A percentile compares a stretch with the other conserved stretches of the same genome.
Conservation (phyloP, 2,329 filamentous ascomycete species). For the Penicillium sp. region DNA sequence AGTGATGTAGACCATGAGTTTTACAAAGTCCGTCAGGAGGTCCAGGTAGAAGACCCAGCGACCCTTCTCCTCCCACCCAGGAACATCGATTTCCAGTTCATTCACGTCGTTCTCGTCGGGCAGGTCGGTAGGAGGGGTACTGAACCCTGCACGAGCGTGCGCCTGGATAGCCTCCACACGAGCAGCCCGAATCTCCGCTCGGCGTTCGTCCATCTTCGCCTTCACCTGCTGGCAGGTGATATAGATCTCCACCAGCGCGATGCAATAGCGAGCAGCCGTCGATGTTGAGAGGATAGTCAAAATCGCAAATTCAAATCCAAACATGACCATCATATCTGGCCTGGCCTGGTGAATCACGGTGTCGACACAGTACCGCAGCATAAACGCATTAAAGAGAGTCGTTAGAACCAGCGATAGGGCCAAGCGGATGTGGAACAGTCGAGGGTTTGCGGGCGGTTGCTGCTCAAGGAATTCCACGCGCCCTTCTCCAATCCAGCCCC, state of each 20-base stretch:
- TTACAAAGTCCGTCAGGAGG: constrained; percentile 81
- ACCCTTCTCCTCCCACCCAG: constrained; percentile 94
- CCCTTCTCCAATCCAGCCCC: constrained; percentile 97
- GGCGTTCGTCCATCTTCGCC: constrained; percentile 63
- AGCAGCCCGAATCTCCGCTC: constrained; percentile 59
- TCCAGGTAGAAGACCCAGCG: constrained; percentile 88
- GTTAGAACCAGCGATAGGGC: constrained; percentile 74
- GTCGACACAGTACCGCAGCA: constrained; percentile 75
- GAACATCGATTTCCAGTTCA: constrained; percentile 90
- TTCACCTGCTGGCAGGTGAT: constrained; percentile 71
- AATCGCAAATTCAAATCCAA: constrained; percentile 94
- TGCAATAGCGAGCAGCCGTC: constrained; percentile 70
- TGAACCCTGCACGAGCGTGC: constrained; percentile 35
- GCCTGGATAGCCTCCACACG: constrained; percentile 46
- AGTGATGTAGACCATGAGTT: constrained; percentile 78
- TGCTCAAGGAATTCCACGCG: constrained; percentile 92
- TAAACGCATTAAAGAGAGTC: constrained; percentile 70
- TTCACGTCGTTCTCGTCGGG: constrained; percentile 72
- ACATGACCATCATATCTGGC: constrained; percentile 99
- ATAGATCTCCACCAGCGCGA: constrained; percentile 71
- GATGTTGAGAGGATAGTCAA: constrained; percentile 74
- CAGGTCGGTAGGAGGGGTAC: constrained; percentile 42
- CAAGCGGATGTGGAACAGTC: constrained; percentile 79
- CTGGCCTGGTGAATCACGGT: constrained; percentile 80
- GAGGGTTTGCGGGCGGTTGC: constrained; percentile 83